Evolutionary conservation across 306 rosid genomes (phyloP), one percentile per base, ranked within the genome.

Genomic region (Fragaria ananassa): DNA sequence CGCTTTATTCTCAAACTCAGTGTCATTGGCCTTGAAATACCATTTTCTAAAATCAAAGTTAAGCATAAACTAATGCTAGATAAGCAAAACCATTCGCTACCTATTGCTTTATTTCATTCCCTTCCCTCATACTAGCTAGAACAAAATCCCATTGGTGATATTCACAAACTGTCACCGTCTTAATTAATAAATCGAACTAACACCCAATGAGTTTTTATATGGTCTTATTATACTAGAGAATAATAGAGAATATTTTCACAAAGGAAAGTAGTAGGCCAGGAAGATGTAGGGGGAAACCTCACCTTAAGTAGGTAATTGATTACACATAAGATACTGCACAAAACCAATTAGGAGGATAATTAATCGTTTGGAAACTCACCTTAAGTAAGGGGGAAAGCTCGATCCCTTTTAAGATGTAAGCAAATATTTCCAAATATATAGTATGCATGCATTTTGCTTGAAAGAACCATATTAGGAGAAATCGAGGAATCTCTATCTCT

Each of bases 191-290:
- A 56, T 47, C 82, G 47, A 34, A 35, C 19, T 4, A 51, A 51
- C 7, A 19, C 3, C 81, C 80, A 78, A 78, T 83, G 35, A 65
- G 68, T 18, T 25, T 68, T 58, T 78, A 18, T 76, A 18, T 53
- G 65, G 37, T 65, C 67, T 69, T 86, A 78, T 71, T 79, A 79
- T 76, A 74, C 25, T 31, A 60, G 65, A 65, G 65, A 70, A 54
- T 76, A 81, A 82, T 83, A 85, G 84, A 78, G 89, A 88, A 88
- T 84, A 83, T 50, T 60, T 81, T 84, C 90, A 60, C 58, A 44
- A 44, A 10, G 47, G 11, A 74, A 69, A 54, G 27, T 27, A 66
- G 66, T 64, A 46, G 23, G 65, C 68, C 66, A 67, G 72, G 70
- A 75, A 65, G 19, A 14, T 6, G 44, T 7, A 41, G 41, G 41